Base-by-base conservation (phyloP, 2,329 filamentous ascomycete genomes). In the Fusarium metavorans region DNA sequence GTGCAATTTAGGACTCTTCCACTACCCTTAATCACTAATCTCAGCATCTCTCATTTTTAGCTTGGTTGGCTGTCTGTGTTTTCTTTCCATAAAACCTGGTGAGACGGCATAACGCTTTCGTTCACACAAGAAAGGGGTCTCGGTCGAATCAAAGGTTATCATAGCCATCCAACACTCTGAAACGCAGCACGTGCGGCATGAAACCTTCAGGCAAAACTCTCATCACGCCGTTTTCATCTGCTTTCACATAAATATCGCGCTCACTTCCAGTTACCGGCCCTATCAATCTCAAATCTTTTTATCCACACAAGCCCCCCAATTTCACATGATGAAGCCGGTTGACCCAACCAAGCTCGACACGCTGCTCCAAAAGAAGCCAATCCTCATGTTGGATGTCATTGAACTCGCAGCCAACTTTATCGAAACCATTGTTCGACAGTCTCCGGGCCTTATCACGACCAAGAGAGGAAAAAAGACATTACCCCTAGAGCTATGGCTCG, bases 401-500 rank as follows among this genome's bases (percentile, higher is more conserved):
- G 3, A 11, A 3, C 32, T 48, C 43, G n/a, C 13, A 13, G 7
- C 5, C 32, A 11, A 18, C 9, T 70, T 65, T 3, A 14, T 70
- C 16, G 23, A 20, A 6, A 20, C 7, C 2, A 32, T 30, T 1
- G 20, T 66, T 2, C 1, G 20, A 2, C n/a, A 30, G 1, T 35
- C n/a, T 2, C 2, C 32, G 1, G 1, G 2, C 0, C 0, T 8
- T 3, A 60, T 60, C 11, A 18, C 66, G 0, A 43, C 37, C 0
- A 70, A 70, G 18, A 3, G 34, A 32, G 18, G 66, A 0, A 52
- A 43, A 11, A 70, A 56, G 20, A 6, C 10, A 0, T 45, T 70
- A 1, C 60, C 68, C 3, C 2, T 30, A 0, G 66, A 70, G n/a
- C 1, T 70, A 14, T 70, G 66, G 68, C 5, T 50, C 4, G 7